Base-by-base conservation (phyloP, 345 rosid species). In the Syzygium grande region DNA sequence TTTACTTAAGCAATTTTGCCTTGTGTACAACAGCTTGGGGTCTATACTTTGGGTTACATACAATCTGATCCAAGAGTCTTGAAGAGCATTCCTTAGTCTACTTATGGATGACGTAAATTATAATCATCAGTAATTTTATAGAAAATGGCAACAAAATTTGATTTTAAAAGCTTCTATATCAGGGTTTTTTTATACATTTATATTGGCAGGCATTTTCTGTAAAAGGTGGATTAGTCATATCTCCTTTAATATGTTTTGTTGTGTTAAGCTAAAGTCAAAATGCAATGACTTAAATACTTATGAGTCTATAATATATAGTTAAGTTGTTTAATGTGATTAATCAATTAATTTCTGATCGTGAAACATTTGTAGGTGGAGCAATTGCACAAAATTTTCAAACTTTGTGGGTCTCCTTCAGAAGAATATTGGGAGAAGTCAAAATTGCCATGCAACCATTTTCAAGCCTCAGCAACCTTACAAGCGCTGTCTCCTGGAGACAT, bases 351-450 rank as follows among this genome's bases (percentile, higher is more conserved):
- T 68, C 49, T 68, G 46, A 68, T 68, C 14, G 21, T 27, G 87
- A 65, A 63, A 86, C n/a, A 86, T 55, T 77, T 85, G 23, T 77
- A 93, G 95, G 95, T 94, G 86, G 95, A 94, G 90, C 94, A 93
- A 86, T 89, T 94, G 85, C 95, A 94, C 86, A 94, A 93, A 89
- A 92, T 94, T 65, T 94, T 94, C 92, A 94, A 94, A 87, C 95
- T 94, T 53, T 94, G 95, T 85, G 95, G 95, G 6, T 93, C 95
- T 27, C 95, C 95, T 30, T 92, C 93, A 2, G 94, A 92, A 85
- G 93, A 89, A 68, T 92, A 93, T 87, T 94, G 95, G 94, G 92
- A 92, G 87, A 92, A 85, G 86, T 93, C 95, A 87, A 94, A 93
- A 86, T 90, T 94, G 91, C 92, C 93, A 94, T 87, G 91, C 93